Percentiles rank a stretch among this genome's conserved stretches.
phyloP scores from a whole-genome alignment of 169 alveolate genomes.

The Plasmodium gonderi region DNA sequence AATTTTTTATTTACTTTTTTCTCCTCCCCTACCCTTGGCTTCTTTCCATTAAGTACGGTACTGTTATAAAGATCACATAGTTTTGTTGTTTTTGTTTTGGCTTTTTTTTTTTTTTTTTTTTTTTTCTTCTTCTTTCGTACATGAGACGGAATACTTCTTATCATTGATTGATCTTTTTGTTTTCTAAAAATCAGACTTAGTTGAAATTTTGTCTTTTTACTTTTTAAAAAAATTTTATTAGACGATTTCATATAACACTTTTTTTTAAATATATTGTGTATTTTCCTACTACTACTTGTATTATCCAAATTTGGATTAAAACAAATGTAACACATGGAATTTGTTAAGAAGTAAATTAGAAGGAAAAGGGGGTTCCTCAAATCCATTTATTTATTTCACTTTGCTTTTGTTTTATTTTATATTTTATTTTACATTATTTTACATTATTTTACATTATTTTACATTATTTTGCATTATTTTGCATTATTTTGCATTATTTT shows the following conservation, averaged over 20 bases:
- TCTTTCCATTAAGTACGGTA: not conserved
- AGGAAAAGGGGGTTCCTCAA: constrained; percentile 29
- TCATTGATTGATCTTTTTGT: constrained; percentile 73
- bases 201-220: constrained; percentile 36
- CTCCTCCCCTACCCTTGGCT: not conserved
- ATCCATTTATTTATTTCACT: constrained; percentile 47
- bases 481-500: no score
- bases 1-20: constrained; percentile 74
- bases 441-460: no score
- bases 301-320: not conserved
- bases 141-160: constrained; percentile 74
- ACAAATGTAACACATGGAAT: constrained; percentile 8
- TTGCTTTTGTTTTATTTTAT: not conserved
- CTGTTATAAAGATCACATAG: not conserved
- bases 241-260: not conserved
- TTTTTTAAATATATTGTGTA: not conserved
- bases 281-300: not conserved
- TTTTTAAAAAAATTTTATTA: not conserved
- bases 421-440: not conserved
- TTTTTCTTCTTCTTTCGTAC: constrained; percentile 52
- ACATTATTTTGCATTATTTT: no score
- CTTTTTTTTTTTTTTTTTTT: constrained; percentile 59
- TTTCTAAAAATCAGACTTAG: constrained; percentile 60
- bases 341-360: constrained; percentile 7
- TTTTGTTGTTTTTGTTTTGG: not conserved